These are phyloP conservation scores for Chloropicon primus DNA, from an alignment of 139 green algal species.

Conservation along the genomic window DNA sequence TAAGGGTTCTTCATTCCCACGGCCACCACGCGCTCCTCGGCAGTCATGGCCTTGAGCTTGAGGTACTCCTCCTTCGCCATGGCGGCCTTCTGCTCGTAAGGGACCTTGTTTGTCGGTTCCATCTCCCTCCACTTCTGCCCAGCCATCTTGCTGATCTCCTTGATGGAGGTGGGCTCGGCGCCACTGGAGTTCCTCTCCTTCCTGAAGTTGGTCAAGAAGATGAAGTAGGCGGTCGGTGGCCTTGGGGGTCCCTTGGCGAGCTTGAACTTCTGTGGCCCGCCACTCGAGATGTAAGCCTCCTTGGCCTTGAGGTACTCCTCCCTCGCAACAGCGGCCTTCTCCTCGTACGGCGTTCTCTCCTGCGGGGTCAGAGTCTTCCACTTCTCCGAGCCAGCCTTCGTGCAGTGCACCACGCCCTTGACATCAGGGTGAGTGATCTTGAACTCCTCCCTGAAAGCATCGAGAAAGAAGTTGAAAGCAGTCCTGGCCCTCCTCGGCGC, in stretches of 20 bases:
- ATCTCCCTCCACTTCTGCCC: background rate
- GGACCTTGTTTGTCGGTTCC: background rate
- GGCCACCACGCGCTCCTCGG: background rate
- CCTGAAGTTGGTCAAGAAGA: background rate
- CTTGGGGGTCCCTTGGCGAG: background rate
- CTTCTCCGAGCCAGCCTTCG: background rate
- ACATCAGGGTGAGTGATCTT: background rate
- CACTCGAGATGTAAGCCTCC: background rate
- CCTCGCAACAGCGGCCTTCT: background rate
- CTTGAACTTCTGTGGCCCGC: background rate
- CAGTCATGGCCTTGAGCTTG: background rate
- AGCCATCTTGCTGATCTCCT: background rate
- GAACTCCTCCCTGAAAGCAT: background rate
- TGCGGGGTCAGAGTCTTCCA: background rate
- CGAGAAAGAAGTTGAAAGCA: background rate
- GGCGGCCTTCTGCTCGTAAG: background rate
- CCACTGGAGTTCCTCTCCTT: background rate
- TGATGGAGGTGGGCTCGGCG: background rate
- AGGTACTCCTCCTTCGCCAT: background rate
- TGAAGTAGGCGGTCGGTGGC: background rate
- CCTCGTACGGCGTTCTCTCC: background rate
- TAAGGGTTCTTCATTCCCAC: background rate
- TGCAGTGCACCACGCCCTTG: background rate
- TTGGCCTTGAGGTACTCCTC: background rate
- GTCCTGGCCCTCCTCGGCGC: background rate